phyloP scores from a whole-genome alignment of 2,329 filamentous ascomycete species.

The Cytospora leucostoma region DNA sequence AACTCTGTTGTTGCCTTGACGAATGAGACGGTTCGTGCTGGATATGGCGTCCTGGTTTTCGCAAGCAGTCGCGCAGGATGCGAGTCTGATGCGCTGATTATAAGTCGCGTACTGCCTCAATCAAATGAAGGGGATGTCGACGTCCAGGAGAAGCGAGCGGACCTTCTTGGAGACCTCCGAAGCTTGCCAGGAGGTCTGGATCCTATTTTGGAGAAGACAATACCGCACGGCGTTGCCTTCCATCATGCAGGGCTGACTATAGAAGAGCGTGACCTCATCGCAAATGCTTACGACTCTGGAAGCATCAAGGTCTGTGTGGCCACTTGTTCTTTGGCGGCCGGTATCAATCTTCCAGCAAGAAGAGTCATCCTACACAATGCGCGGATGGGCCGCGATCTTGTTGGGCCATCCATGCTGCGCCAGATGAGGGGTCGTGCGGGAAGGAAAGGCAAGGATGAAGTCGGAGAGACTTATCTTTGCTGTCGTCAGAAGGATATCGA shows the following conservation, averaged over 20 bases:
- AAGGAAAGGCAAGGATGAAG: conserved; percentile 74
- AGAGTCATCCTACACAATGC: conserved; percentile 75
- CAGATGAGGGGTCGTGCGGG: conserved; percentile 81
- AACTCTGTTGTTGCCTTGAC: conserved; percentile 73
- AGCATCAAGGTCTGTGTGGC: conserved; percentile 71
- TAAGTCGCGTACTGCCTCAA: conserved; percentile 66
- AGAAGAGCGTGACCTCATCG: conserved; percentile 73
- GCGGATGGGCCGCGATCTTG: conserved; percentile 72
- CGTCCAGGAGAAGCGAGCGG: conserved; percentile 59
- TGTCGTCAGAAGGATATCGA: conserved; percentile 70
- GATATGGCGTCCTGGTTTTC: conserved; percentile 73
- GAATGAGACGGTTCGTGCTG: conserved; percentile 66
- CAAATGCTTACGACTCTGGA: conserved; percentile 69
- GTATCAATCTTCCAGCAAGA: conserved; percentile 75
- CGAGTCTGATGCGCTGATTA: conserved; percentile 67
- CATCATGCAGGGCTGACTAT: conserved; percentile 73
- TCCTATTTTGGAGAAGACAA: conserved; percentile 62
- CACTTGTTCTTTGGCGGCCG: conserved; percentile 78
- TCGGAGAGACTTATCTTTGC: conserved; percentile 77
- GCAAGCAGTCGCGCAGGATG: conserved; percentile 68
- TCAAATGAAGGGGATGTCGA: conserved; percentile 47
- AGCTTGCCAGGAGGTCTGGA: conserved; percentile 69
- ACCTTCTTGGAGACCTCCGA: conserved; percentile 66
- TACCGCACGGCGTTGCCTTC: conserved; percentile 70
- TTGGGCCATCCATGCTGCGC: conserved; percentile 77